Percentiles rank a stretch among this genome's conserved stretches.
Evolutionary conservation across 306 rosid species (phyloP).

Genomic region (Lathyrus oleraceus): DNA sequence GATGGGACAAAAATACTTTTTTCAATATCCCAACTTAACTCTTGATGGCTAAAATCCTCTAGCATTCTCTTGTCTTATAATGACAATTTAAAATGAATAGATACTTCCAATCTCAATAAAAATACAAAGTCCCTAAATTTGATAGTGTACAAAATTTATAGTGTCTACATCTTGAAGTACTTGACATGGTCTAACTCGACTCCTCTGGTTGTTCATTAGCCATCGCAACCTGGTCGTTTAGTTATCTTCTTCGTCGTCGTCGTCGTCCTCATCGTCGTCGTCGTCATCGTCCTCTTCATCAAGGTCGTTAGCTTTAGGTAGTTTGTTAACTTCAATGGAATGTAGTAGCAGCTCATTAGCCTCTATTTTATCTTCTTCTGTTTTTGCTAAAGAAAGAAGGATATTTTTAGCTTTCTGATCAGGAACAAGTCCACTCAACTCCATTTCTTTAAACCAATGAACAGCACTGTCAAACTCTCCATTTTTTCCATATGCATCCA

Average conservation of each 20-base stretch:
- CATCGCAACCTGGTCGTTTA: slow-evolving; percentile 1
- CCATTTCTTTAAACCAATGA: slow-evolving; percentile 88
- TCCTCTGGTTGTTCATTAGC: slow-evolving; percentile 9
- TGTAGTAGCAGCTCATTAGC: slow-evolving; percentile 56
- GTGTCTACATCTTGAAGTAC: slow-evolving; percentile 34
- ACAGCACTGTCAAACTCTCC: slow-evolving; percentile 75
- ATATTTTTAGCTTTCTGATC: slow-evolving; percentile 87
- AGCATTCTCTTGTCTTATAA: neutral
- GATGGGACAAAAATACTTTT: neutral
- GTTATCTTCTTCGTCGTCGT: slow-evolving; percentile 38
- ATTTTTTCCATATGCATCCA: slow-evolving; percentile 90
- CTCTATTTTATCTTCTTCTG: slow-evolving; percentile 59
- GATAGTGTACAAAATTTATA: slow-evolving; percentile 39
- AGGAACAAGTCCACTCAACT: slow-evolving; percentile 59
- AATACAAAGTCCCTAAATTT: slow-evolving; percentile 27
- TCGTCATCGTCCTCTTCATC: slow-evolving; percentile 39
- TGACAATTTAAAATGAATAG: neutral
- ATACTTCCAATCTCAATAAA: neutral
- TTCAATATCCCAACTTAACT: neutral
- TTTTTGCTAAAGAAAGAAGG: slow-evolving; percentile 72
- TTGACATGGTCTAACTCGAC: slow-evolving; percentile 34
- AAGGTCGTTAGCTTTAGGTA: slow-evolving; percentile 33
- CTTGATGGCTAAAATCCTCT: neutral
- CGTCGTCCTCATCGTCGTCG: slow-evolving; percentile 34
- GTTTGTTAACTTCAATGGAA: slow-evolving; percentile 38